Evolutionary conservation across 2,329 filamentous ascomycete species (phyloP).

Genomic region (Onygenales sp.): DNA sequence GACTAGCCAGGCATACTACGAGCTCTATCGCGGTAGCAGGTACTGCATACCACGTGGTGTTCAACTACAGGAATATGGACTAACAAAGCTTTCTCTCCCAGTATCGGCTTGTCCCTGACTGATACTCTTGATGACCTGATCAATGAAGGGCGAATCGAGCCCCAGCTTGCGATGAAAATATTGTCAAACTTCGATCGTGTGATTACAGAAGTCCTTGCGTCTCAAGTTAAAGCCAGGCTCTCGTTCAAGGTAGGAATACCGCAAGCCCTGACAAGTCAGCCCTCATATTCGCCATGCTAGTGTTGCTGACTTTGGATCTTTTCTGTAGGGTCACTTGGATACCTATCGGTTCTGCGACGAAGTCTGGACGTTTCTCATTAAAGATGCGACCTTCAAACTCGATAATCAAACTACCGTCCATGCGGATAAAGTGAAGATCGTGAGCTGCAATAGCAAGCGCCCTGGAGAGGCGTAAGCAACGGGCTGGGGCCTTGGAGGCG

Average conservation of each 20-base stretch:
- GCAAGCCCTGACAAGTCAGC: background rate
- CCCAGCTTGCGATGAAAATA: conserved; percentile 97
- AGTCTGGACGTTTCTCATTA: conserved; percentile 98
- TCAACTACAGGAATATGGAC: conserved; percentile 11
- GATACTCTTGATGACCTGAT: conserved; percentile 97
- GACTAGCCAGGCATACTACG: conserved; percentile 60
- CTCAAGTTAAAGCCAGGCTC: conserved; percentile 83
- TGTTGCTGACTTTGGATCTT: conserved; percentile 10
- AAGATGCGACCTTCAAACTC: conserved; percentile 98
- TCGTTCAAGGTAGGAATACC: conserved; percentile 72
- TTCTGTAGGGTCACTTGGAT: conserved; percentile 74
- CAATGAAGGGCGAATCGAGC: conserved; percentile 88
- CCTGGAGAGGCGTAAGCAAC: conserved; percentile 43
- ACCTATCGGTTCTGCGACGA: conserved; percentile 99
- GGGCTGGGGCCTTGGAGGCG: background rate
- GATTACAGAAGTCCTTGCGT: conserved; percentile 81
- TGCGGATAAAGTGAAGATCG: conserved; percentile 95
- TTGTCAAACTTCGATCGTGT: conserved; percentile 90
- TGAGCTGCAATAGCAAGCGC: conserved; percentile 89
- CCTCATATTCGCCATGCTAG: background rate
- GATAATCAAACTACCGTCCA: conserved; percentile 66
- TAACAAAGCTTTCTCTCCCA: conserved; percentile 31
- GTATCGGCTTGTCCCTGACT: conserved; percentile 85
- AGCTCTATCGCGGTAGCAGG: conserved; percentile 98
- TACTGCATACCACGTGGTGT: conserved; percentile 37